These are phyloP conservation scores for Globisporangium megalacanthum DNA, from an alignment of 352 stramenopile genomes.

Conservation along the genomic window DNA sequence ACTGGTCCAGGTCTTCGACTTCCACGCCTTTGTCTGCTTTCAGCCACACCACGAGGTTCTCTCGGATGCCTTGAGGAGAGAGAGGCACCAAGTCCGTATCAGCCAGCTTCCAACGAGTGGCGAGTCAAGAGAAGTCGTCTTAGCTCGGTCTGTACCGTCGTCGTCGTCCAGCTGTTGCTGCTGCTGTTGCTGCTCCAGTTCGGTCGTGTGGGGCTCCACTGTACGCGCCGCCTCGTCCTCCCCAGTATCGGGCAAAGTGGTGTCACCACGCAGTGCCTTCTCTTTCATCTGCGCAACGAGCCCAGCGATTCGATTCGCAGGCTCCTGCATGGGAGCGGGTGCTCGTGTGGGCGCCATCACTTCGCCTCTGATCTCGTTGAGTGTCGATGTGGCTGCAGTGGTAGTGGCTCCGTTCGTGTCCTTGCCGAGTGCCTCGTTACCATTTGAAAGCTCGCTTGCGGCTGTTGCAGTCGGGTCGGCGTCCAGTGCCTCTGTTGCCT, in stretches of 20 bases:
- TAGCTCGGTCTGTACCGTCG: too few relatives aligned
- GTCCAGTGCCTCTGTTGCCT: background rate
- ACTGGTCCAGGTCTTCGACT: slow-evolving; percentile 29
- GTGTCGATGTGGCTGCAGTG: background rate
- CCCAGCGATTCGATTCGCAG: slow-evolving; percentile 13
- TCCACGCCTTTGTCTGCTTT: slow-evolving; percentile 46
- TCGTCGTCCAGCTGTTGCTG: background rate
- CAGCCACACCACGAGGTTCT: slow-evolving; percentile 40
- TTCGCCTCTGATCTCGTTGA: background rate
- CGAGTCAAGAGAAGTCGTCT: background rate
- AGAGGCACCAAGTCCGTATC: background rate
- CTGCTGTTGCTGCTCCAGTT: background rate
- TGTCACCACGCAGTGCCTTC: background rate
- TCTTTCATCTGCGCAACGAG: slow-evolving; percentile 27
- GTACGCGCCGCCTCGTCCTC: too few relatives aligned
- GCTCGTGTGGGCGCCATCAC: background rate
- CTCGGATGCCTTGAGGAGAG: slow-evolving; percentile 19
- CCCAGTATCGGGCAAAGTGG: background rate
- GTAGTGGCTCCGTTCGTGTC: background rate
- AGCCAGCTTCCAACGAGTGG: too few relatives aligned
- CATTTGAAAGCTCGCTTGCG: background rate
- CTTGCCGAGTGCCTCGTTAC: background rate
- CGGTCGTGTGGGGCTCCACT: background rate
- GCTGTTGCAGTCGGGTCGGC: background rate
- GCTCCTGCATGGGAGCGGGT: slow-evolving; percentile 8